Conservation (phyloP, 108 stramenopile species). For the Pelagomonas calceolata region DNA sequence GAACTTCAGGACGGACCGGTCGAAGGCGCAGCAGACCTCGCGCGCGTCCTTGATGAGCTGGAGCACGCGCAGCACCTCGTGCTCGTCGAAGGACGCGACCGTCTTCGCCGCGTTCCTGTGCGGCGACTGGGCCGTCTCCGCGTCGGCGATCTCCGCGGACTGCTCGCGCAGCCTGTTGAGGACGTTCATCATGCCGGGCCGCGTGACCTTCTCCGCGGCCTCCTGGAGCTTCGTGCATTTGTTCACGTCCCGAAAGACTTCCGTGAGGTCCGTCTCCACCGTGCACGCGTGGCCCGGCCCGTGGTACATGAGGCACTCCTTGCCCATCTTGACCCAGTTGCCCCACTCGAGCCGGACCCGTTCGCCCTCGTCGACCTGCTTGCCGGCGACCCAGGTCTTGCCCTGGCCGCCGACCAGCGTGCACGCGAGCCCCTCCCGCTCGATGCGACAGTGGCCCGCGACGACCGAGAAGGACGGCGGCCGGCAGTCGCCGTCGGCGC, state of each 20-base stretch:
- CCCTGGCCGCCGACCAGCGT: conserved; percentile 34
- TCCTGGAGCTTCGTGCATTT: too few relatives aligned
- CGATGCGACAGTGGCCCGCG: conserved; percentile 26
- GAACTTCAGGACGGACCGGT: conserved; percentile 32
- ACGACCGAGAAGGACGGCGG: conserved; percentile 35
- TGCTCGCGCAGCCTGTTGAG: not conserved
- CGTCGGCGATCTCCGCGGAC: conserved; percentile 6
- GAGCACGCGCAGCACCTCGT: conserved; percentile 15
- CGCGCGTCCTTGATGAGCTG: conserved; percentile 21
- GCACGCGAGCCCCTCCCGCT: conserved; percentile 22
- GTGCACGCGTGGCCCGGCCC: not conserved
- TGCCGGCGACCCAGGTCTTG: conserved; percentile 34
- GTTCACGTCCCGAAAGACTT: too few relatives aligned
- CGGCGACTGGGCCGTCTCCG: conserved; percentile 4
- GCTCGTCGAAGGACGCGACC: conserved; percentile 2
- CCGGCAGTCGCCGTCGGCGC: conserved; percentile 45
- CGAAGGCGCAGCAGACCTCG: conserved; percentile 24
- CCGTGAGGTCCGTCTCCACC: not conserved
- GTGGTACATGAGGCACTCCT: conserved; percentile 15
- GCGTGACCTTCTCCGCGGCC: conserved; percentile 6
- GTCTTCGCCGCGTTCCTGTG: conserved; percentile 3
- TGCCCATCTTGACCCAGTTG: conserved; percentile 38
- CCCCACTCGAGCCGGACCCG: conserved; percentile 17
- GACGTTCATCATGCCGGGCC: not conserved
- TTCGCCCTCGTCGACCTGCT: conserved; percentile 31